Percentiles rank a stretch among this genome's conserved stretches.
Evolutionary conservation across 106 monocot species (phyloP).

Genomic region (Acorus gramineus): DNA sequence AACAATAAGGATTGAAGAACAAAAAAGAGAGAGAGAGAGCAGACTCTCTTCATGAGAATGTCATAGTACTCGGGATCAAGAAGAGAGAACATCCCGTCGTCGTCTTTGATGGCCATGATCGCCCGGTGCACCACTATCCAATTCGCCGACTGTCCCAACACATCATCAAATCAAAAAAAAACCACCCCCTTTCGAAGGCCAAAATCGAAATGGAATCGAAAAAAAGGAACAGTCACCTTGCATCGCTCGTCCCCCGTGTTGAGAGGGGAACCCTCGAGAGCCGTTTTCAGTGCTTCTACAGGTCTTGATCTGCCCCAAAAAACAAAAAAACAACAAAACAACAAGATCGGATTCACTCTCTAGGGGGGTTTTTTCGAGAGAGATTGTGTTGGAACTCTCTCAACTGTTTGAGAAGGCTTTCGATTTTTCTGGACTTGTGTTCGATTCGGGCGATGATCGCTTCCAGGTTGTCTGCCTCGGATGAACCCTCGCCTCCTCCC

Average conservation of each 20-base stretch:
- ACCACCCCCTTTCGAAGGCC: not conserved
- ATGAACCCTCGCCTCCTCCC: conserved; percentile 5
- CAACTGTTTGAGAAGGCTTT: conserved; percentile 79
- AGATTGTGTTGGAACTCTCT: not conserved
- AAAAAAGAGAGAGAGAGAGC: not conserved
- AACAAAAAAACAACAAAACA: too few relatives aligned
- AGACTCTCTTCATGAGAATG: conserved; percentile 88
- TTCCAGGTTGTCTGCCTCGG: conserved; percentile 62
- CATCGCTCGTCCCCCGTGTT: conserved; percentile 80
- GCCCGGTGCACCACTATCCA: conserved; percentile 95
- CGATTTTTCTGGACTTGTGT: conserved; percentile 91
- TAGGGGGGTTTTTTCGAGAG: not conserved
- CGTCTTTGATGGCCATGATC: conserved; percentile 88
- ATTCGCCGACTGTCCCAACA: conserved; percentile 56
- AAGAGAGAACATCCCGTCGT: conserved; percentile 65
- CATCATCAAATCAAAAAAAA: conserved; percentile 1
- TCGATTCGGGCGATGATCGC: conserved; percentile 85
- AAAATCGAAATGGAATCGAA: too few relatives aligned
- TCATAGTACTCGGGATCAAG: conserved; percentile 95
- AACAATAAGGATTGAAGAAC: not conserved
- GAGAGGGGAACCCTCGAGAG: conserved; percentile 67
- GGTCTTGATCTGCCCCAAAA: conserved; percentile 52
- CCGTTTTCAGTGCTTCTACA: conserved; percentile 82
- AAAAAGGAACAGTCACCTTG: conserved; percentile 35
- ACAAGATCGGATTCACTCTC: not conserved